These are phyloP conservation scores for Cercospora sojina DNA, from an alignment of 2,329 filamentous ascomycete species.

Conservation along the genomic window DNA sequence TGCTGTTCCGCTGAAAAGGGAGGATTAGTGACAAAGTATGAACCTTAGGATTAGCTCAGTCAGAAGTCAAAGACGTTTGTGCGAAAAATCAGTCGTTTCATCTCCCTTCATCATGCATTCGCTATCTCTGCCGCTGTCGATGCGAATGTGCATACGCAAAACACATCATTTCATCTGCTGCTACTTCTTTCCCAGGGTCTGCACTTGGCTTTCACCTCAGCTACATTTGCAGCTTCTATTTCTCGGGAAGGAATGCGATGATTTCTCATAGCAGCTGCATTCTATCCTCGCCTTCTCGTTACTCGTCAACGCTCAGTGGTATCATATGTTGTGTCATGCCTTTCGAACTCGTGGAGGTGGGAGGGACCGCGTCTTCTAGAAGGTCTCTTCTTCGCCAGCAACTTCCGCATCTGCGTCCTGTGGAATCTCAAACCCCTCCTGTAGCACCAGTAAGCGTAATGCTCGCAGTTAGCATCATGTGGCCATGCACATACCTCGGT, in stretches of 20 bases:
- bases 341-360: conserved; percentile 1
- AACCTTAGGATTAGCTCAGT: neutral
- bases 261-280: conserved; percentile 5
- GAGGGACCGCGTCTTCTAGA: conserved; percentile 46
- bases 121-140: neutral
- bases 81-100: neutral
- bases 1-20: neutral
- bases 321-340: conserved; percentile 15
- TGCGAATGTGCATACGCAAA: neutral
- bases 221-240: neutral
- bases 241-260: neutral
- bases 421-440: conserved; percentile 76
- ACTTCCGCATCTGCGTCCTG: conserved; percentile 64
- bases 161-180: neutral
- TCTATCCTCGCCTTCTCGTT: conserved; percentile 9
- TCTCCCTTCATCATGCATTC: neutral
- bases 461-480: neutral
- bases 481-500: conserved; percentile 65
- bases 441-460: conserved; percentile 12
- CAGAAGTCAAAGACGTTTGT: neutral
- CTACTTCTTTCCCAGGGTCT: neutral
- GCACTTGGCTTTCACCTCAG: neutral
- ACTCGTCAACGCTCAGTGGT: conserved; percentile 15
- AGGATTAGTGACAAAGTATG: neutral
- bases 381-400: conserved; percentile 74